Evolutionary conservation across 164 flowering plant species (phyloP), one percentile per base, ranked within the genome.

Genomic region (Kalanchoe fedtschenkoi): DNA sequence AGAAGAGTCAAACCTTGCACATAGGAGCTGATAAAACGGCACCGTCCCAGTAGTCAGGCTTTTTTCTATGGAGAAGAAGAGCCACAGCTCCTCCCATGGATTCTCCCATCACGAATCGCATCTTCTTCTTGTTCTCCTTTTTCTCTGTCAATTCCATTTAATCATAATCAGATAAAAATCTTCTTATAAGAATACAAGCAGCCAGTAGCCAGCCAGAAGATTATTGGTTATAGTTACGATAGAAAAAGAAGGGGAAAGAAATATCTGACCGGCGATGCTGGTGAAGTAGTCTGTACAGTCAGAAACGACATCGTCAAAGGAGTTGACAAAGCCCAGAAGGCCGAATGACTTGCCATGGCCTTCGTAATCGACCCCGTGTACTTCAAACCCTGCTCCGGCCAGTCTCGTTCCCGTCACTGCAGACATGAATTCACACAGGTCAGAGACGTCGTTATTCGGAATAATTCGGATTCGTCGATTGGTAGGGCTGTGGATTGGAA

Each of bases 81-180:
- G 72, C 81, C 38, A 92, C 82, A 34, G 96, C 96, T 63, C 98
- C 98, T 66, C 98, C 98, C 98, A 89, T 89, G 28, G 98, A 92
- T 66, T 92, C 98, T 43, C 98, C 98, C 53, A 81, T 10, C 58
- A 92, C 59, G 64, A 67, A 84, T 55, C 90, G 83, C 76, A 72
- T 67, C 65, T 80, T 87, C 42, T 67, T 76, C 65, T 46, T 81
- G 68, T 88, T 80, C 30, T 87, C 95, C 60, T 64, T 65, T 66
- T 38, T 80, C 58, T 82, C 96, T 91, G 81, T 44, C 6, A 24
- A 39, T 26, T 6, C 16, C 28, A 17, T 21, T 0, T 29, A 19
- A 26, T 35, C n/a, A 3, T 1, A 44, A 58, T 24, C 13, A 44
- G 34, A 46, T 26, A 19, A 19, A 28, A 32, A 34, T 35, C 33